phyloP scores from a whole-genome alignment of 169 alveolate species.

The Plasmodium vinckei region DNA sequence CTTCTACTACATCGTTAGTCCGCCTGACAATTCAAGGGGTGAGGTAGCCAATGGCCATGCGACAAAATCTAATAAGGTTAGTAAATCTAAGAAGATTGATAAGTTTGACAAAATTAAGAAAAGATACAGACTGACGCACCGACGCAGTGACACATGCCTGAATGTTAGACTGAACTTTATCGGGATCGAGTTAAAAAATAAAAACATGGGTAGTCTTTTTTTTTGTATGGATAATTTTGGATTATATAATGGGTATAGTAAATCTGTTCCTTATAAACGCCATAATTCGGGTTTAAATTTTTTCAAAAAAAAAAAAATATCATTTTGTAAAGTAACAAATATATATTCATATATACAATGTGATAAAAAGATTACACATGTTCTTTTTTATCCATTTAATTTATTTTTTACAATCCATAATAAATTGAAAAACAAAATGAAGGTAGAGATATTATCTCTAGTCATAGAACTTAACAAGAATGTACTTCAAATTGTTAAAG shows the following conservation, averaged over 20 bases:
- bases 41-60: no score
- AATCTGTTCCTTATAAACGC: neutral
- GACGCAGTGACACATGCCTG: neutral
- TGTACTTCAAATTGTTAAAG: neutral
- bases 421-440: neutral
- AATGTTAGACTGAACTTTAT: neutral
- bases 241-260: neutral
- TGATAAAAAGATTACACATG: neutral
- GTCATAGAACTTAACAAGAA: neutral
- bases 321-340: neutral
- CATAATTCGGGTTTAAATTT: neutral
- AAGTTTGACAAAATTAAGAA: neutral
- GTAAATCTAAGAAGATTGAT: neutral
- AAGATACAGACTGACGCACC: neutral
- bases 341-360: neutral
- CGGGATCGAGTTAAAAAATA: neutral
- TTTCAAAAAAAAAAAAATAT: neutral
- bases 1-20: neutral
- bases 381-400: neutral
- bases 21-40: neutral
- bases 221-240: neutral
- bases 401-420: neutral
- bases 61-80: no score
- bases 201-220: neutral
- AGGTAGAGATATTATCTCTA: neutral